Evolutionary conservation across 805 yeast species (phyloP).

Genomic region (Scheffersomyces amazonensis): DNA sequence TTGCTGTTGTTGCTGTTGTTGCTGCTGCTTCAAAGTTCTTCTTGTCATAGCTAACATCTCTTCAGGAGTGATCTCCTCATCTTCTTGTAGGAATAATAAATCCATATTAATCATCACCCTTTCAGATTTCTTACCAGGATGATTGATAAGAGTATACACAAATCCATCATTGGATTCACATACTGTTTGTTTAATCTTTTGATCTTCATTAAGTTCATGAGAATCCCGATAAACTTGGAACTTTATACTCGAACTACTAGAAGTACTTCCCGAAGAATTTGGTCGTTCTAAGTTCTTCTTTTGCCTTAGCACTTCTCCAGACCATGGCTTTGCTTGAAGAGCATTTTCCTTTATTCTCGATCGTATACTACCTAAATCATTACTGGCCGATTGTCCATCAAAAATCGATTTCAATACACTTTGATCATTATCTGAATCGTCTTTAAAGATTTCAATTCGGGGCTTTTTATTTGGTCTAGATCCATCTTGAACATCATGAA

Average conservation of each 20-base stretch:
- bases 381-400: conserved; percentile 32
- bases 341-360: conserved; percentile 64
- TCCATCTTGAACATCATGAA: conserved; percentile 6
- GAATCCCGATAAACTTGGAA: conserved; percentile 11
- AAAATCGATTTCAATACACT: conserved; percentile 21
- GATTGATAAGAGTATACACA: conserved; percentile 45
- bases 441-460: conserved; percentile 43
- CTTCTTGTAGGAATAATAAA: conserved; percentile 47
- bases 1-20: too few species aligned
- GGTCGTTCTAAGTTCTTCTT: conserved; percentile 6
- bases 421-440: conserved; percentile 15
- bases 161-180: neutral
- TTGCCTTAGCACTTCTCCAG: conserved; percentile 58
- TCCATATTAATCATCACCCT: conserved; percentile 58
- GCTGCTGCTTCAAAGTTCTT: conserved; percentile 5
- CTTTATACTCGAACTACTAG: neutral
- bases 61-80: conserved; percentile 56
- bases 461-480: conserved; percentile 21
- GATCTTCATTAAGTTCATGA: conserved; percentile 5
- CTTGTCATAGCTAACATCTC: conserved; percentile 62
- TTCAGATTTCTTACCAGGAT: conserved; percentile 61
- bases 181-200: conserved; percentile 2
- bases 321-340: conserved; percentile 55
- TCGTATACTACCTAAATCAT: conserved; percentile 46
- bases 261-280: conserved; percentile 4